Conservation (phyloP, 352 stramenopile genomes). For the Phytophthora foliorum region DNA sequence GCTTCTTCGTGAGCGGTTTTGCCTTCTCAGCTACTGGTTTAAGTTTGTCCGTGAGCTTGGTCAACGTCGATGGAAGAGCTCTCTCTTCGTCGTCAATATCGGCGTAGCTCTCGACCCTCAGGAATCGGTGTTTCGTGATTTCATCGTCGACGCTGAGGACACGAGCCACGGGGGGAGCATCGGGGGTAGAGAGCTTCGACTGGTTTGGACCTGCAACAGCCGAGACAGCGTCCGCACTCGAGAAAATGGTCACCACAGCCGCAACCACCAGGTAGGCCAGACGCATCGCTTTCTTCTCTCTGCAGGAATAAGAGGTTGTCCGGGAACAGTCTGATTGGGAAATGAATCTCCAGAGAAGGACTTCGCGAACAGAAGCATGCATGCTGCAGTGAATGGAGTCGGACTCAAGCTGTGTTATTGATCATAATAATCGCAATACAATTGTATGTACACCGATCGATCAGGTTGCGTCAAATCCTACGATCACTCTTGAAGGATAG, state of each 20-base stretch:
- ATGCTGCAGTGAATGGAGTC: background rate
- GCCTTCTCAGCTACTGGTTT: conserved; percentile 16
- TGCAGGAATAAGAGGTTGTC: background rate
- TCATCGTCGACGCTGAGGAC: background rate
- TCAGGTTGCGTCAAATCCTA: background rate
- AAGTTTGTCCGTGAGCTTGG: conserved; percentile 24
- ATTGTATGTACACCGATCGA: too few relatives aligned
- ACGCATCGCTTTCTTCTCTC: conserved; percentile 11
- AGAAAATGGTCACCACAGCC: conserved; percentile 15
- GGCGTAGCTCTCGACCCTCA: background rate
- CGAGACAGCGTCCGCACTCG: background rate
- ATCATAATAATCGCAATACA: too few relatives aligned
- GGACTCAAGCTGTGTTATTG: background rate
- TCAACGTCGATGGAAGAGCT: conserved; percentile 3
- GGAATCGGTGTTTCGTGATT: background rate
- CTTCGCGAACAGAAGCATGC: background rate
- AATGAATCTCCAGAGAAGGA: conserved; percentile 16
- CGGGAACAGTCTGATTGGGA: background rate
- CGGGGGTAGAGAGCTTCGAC: background rate
- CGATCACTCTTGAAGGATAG: background rate
- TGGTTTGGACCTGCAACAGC: conserved; percentile 1
- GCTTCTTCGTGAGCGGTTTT: conserved; percentile 12
- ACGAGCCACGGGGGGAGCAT: background rate
- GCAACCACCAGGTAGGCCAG: conserved; percentile 13
- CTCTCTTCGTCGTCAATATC: conserved; percentile 1